A percentile compares a stretch with the other conserved stretches of the same genome.
These are phyloP conservation scores for Podaxis sp. DNA, from an alignment of 768 basidiomycete species.

Conservation along the genomic window DNA sequence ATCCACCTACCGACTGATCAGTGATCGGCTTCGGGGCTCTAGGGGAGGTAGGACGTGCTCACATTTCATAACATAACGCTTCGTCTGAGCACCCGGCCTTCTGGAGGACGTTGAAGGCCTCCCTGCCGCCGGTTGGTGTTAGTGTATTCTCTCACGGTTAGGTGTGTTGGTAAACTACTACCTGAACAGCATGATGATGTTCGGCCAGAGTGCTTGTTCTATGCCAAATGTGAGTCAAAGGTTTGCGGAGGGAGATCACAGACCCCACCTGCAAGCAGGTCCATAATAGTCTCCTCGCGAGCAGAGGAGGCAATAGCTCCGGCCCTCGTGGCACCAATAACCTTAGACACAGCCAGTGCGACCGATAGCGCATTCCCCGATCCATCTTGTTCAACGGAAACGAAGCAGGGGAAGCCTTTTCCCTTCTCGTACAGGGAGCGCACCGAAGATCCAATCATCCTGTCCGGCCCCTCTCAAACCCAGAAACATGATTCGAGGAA, in stretches of 20 bases:
- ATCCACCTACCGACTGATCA: conserved; percentile 49
- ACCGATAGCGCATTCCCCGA: conserved; percentile 42
- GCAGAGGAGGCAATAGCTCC: conserved; percentile 64
- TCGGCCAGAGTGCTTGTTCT: conserved; percentile 67
- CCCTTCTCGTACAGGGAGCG: conserved; percentile 58
- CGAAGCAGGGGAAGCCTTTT: conserved; percentile 63
- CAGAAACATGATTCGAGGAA: not conserved
- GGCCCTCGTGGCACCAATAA: conserved; percentile 60
- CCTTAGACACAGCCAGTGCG: conserved; percentile 54
- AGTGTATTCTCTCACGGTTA: not conserved
- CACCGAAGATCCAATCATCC: conserved; percentile 69
- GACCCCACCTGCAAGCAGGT: conserved; percentile 48
- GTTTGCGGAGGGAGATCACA: not conserved
- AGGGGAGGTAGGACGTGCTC: conserved; percentile 15
- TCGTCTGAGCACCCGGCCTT: conserved; percentile 67
- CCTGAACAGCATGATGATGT: conserved; percentile 64
- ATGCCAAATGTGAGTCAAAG: not conserved
- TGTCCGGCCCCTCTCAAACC: conserved; percentile 18
- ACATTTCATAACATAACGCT: conserved; percentile 67
- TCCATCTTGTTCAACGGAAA: conserved; percentile 64
- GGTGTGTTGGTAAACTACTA: conserved; percentile 18
- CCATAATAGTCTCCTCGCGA: conserved; percentile 63
- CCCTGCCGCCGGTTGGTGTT: conserved; percentile 28
- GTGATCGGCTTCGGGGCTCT: not conserved
- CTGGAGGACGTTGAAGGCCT: conserved; percentile 60